Conservation (phyloP, 345 rosid species). For the Anastatica hierochuntica region DNA sequence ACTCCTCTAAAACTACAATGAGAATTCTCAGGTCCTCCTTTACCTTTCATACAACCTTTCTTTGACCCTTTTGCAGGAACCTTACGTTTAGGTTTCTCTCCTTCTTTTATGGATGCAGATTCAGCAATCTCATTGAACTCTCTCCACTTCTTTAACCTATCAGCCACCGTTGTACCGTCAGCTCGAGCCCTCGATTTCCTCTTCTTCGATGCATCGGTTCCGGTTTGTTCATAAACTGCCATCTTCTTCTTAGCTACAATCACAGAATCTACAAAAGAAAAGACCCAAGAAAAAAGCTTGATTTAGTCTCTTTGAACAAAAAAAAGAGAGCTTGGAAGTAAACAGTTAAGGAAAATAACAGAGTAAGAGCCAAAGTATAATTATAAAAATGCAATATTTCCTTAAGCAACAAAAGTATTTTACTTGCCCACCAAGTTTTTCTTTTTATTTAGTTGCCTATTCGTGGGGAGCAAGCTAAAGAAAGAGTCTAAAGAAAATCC, state of each 20-base stretch:
- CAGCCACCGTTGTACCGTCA: conserved; percentile 38
- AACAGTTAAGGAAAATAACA: too few species aligned
- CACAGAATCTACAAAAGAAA: conserved; percentile 12
- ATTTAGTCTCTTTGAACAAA: background rate
- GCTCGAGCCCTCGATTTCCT: conserved; percentile 38
- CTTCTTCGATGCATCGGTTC: conserved; percentile 29
- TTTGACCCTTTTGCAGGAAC: conserved; percentile 72
- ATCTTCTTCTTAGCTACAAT: background rate
- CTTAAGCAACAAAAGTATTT: too few species aligned
- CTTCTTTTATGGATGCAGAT: background rate
- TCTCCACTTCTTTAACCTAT: conserved; percentile 55
- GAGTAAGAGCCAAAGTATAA: too few species aligned
- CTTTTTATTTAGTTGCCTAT: background rate
- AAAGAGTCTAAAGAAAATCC: background rate
- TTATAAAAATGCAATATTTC: too few species aligned
- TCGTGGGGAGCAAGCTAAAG: conserved; percentile 7
- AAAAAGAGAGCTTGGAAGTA: too few species aligned
- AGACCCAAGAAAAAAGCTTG: background rate
- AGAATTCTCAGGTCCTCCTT: conserved; percentile 76
- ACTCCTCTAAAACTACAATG: conserved; percentile 59
- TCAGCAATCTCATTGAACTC: conserved; percentile 35
- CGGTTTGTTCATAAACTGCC: conserved; percentile 5
- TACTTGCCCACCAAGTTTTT: conserved; percentile 17
- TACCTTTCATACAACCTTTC: conserved; percentile 98
- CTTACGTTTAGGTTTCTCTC: conserved; percentile 28